Percentiles rank a stretch among this genome's conserved stretches.
Evolutionary conservation across 352 stramenopile genomes (phyloP).

Genomic region (Phytophthora colocasiae): DNA sequence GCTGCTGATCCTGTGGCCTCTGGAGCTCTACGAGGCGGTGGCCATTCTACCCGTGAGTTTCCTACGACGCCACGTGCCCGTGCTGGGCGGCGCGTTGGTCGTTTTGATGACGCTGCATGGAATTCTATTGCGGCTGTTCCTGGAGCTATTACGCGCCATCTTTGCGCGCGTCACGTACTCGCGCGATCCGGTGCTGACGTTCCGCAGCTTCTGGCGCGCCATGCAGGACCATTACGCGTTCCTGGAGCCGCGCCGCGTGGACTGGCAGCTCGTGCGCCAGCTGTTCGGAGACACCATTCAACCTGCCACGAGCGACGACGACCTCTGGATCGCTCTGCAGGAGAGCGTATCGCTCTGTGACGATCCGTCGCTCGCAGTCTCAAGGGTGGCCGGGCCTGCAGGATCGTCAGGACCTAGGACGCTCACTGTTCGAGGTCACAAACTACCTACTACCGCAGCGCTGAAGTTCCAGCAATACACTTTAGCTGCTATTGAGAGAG

Average conservation of each 20-base stretch:
- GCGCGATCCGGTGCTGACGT: conserved; percentile 71
- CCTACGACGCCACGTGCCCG: conserved; percentile 75
- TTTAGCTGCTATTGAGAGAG: conserved; percentile 56
- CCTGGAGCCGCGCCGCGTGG: conserved; percentile 48
- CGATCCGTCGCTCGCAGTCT: conserved; percentile 67
- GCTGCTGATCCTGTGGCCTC: conserved; percentile 61
- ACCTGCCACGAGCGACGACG: conserved; percentile 70
- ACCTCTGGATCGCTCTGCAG: conserved; percentile 82
- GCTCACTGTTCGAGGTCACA: conserved; percentile 41
- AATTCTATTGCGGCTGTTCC: conserved; percentile 70
- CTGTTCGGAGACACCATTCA: conserved; percentile 77
- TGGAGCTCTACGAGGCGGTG: conserved; percentile 81
- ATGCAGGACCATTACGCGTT: conserved; percentile 80
- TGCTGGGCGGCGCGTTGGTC: conserved; percentile 76
- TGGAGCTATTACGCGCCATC: conserved; percentile 69
- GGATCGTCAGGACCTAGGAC: conserved; percentile 20
- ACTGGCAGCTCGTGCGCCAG: conserved; percentile 76
- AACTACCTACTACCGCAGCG: conserved; percentile 38
- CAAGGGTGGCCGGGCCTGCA: conserved; percentile 25
- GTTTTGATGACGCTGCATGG: conserved; percentile 81
- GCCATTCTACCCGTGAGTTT: conserved; percentile 81
- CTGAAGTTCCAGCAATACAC: conserved; percentile 45
- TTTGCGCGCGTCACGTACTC: conserved; percentile 78
- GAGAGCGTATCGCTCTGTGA: conserved; percentile 77
- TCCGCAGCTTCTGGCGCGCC: conserved; percentile 72